Conservation (phyloP, 345 rosid genomes). For the Mallotus nudiflorus region DNA sequence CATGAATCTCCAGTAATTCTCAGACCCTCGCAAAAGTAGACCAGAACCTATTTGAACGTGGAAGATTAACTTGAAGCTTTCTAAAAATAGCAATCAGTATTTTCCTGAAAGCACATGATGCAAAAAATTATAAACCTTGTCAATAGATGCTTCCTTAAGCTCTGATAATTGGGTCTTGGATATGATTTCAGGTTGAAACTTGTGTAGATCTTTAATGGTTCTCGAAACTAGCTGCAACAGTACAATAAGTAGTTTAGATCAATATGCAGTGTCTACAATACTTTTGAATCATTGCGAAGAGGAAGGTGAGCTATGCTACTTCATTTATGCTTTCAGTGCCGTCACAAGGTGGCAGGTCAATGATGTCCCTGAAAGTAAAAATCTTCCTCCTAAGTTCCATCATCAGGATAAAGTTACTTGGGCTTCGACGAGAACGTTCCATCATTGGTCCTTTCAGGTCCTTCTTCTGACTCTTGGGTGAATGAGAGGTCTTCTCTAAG, state of each 20-base stretch:
- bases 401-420: constrained; percentile 47
- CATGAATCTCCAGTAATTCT: constrained; percentile 68
- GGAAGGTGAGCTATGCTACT: constrained; percentile 28
- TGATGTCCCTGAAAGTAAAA: constrained; percentile 56
- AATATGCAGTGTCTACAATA: not conserved
- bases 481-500: too few species aligned
- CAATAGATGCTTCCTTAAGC: constrained; percentile 41
- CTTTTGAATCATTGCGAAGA: not conserved
- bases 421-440: constrained; percentile 34
- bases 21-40: constrained; percentile 49
- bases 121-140: constrained; percentile 46
- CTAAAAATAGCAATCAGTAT: not conserved
- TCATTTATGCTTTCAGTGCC: constrained; percentile 48
- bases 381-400: constrained; percentile 71
- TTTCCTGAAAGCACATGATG: not conserved
- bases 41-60: constrained; percentile 43
- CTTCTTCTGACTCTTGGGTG: constrained; percentile 37
- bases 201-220: constrained; percentile 72
- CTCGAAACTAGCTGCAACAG: constrained; percentile 51
- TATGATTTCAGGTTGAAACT: constrained; percentile 59
- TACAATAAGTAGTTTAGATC: constrained; percentile 11
- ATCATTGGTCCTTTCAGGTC: constrained; percentile 33
- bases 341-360: constrained; percentile 60
- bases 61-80: not conserved
- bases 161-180: constrained; percentile 40